Percentiles rank a stretch among this genome's conserved stretches.
Evolutionary conservation across 345 rosid species (phyloP).

Genomic region (Populus deltoides): DNA sequence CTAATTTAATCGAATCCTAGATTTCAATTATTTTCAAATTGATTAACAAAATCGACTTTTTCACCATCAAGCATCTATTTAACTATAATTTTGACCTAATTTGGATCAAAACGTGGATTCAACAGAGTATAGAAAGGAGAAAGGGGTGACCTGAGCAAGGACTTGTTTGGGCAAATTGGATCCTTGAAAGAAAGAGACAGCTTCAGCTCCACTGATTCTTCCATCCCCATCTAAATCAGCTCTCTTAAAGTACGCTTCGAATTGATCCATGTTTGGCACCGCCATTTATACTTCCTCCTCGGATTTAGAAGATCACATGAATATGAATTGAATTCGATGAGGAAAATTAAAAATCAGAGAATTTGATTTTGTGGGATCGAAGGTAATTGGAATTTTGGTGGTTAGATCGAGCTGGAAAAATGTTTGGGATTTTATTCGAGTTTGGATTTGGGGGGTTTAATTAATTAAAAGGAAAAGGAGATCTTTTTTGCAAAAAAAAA

Average conservation of each 20-base stretch:
- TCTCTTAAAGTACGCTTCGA: constrained; percentile 74
- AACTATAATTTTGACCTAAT: neutral
- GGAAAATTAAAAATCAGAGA: neutral
- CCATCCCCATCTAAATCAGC: constrained; percentile 99
- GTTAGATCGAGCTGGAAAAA: no score
- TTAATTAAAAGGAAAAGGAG: no score
- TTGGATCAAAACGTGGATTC: neutral
- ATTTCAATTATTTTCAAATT: no score
- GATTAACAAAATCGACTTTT: no score
- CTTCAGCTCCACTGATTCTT: constrained; percentile 88
- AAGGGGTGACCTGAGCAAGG: constrained; percentile 71
- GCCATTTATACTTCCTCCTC: constrained; percentile 36
- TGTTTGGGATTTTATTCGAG: no score
- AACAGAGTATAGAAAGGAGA: neutral
- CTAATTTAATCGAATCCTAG: neutral
- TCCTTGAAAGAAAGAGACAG: constrained; percentile 86
- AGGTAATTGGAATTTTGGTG: no score
- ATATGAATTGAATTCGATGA: neutral
- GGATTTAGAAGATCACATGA: constrained; percentile 8
- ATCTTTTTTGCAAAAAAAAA: no score
- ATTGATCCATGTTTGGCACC: constrained; percentile 64
- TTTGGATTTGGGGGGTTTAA: no score
- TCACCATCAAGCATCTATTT: neutral
- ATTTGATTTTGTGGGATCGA: neutral
- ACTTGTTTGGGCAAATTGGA: constrained; percentile 79